Evolutionary conservation across 2,329 filamentous ascomycete species (phyloP).

Genomic region (Cercospora citrullina): DNA sequence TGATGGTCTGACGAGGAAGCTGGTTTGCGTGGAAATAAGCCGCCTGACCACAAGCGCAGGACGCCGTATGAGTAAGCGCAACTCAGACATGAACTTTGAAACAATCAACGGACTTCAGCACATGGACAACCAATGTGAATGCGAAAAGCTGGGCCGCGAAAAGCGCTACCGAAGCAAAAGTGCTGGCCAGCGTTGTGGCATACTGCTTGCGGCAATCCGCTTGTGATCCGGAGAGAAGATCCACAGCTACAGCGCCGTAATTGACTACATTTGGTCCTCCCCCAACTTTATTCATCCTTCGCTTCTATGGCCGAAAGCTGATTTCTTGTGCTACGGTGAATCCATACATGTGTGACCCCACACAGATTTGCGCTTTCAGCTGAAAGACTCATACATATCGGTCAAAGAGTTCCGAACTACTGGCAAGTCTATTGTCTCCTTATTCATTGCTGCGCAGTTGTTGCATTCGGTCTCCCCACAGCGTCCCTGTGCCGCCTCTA

Average conservation of each 20-base stretch:
- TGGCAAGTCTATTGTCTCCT: background rate
- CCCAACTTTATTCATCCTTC: background rate
- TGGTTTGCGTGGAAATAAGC: background rate
- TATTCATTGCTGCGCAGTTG: background rate
- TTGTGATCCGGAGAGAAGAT: background rate
- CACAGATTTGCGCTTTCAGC: background rate
- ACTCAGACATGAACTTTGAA: background rate
- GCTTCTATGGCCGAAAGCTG: background rate
- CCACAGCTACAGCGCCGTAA: background rate
- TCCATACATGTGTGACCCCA: background rate
- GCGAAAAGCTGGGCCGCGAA: background rate
- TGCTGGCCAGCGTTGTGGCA: background rate
- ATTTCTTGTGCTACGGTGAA: background rate
- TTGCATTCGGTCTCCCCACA: background rate
- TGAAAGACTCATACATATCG: background rate
- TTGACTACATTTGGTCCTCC: background rate
- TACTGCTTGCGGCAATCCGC: background rate
- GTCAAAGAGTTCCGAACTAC: background rate
- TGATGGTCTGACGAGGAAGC: background rate
- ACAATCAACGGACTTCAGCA: background rate
- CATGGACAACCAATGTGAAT: background rate
- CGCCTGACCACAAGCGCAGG: background rate
- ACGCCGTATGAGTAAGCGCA: background rate
- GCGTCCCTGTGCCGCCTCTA: background rate
- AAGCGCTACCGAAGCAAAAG: background rate